A percentile compares a stretch with the other conserved stretches of the same genome.
These are phyloP conservation scores for Lantana camara DNA, from an alignment of 257 asterid species.

Conservation along the genomic window DNA sequence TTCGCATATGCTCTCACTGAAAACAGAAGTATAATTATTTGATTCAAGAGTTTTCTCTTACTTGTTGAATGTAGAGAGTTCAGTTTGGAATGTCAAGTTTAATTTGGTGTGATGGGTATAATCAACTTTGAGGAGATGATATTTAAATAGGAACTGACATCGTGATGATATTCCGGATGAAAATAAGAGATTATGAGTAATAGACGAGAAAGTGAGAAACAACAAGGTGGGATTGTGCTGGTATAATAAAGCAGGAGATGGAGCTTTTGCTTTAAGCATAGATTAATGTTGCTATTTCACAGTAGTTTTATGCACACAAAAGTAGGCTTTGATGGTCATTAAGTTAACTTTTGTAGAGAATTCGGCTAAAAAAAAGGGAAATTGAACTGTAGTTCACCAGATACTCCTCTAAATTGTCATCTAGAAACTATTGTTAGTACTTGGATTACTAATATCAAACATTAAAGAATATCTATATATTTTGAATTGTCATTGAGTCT, in stretches of 20 bases:
- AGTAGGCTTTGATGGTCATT: slow-evolving; percentile 1
- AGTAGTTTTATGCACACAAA: neutral
- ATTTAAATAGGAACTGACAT: slow-evolving; percentile 15
- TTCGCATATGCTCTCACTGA: neutral
- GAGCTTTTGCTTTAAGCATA: slow-evolving; percentile 8
- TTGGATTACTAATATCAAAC: neutral
- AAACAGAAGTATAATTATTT: neutral
- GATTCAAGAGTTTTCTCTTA: neutral
- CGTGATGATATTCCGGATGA: neutral
- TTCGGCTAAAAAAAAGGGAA: neutral
- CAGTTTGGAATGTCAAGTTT: neutral
- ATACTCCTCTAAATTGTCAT: slow-evolving; percentile 1
- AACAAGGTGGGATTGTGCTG: slow-evolving; percentile 5
- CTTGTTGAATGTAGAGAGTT: neutral
- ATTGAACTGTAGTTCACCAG: neutral
- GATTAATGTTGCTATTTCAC: slow-evolving; percentile 18
- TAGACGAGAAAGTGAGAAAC: slow-evolving; percentile 1
- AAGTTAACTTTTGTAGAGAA: neutral
- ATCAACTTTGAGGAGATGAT: neutral
- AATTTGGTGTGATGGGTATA: slow-evolving; percentile 4
- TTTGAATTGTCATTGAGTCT: neutral
- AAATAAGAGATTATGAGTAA: neutral
- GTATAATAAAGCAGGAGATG: neutral
- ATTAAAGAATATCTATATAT: neutral
- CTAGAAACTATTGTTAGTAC: neutral